phyloP scores from a whole-genome alignment of 176 grass and related monocot species.

The Tillandsia leiboldiana region DNA sequence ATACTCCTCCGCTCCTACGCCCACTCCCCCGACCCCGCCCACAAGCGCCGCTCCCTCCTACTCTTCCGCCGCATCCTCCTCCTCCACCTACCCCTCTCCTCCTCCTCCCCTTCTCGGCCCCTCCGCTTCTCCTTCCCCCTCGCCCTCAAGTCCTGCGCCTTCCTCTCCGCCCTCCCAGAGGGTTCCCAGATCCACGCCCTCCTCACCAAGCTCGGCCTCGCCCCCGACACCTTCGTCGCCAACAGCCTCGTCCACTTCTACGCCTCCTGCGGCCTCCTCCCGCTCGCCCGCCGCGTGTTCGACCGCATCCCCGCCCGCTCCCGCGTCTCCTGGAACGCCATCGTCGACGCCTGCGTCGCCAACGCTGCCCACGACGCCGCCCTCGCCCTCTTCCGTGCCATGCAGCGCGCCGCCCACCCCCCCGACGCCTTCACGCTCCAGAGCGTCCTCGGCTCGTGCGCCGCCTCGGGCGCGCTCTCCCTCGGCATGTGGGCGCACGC shows the following conservation, averaged over 20 bases:
- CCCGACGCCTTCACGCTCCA: slow-evolving; percentile 74
- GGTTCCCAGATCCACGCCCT: slow-evolving; percentile 75
- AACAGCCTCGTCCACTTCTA: slow-evolving; percentile 89
- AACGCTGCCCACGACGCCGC: slow-evolving; percentile 59
- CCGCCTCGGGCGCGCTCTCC: slow-evolving; percentile 40
- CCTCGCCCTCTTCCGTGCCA: slow-evolving; percentile 52
- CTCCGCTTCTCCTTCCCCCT: slow-evolving; percentile 43
- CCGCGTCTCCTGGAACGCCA: slow-evolving; percentile 81
- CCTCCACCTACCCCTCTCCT: slow-evolving; percentile 24
- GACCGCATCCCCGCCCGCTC: slow-evolving; percentile 34
- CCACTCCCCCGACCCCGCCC: slow-evolving; percentile 28
- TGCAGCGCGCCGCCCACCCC: slow-evolving; percentile 34
- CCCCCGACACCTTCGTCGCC: slow-evolving; percentile 44
- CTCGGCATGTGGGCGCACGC: slow-evolving; percentile 72
- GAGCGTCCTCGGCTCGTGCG: slow-evolving; percentile 69
- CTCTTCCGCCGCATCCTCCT: slow-evolving; percentile 46
- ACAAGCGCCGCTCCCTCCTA: slow-evolving; percentile 33
- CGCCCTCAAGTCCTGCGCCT: slow-evolving; percentile 60
- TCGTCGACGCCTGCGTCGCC: slow-evolving; percentile 46
- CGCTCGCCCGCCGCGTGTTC: slow-evolving; percentile 39
- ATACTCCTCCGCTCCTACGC: slow-evolving; percentile 57
- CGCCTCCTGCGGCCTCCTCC: slow-evolving; percentile 49
- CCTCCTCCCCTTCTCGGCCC: slow-evolving; percentile 4
- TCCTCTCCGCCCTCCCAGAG: slow-evolving; percentile 54
- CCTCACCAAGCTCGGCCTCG: slow-evolving; percentile 46